phyloP scores from a whole-genome alignment of 2,329 filamentous ascomycete species.

The Nemania diffusa region DNA sequence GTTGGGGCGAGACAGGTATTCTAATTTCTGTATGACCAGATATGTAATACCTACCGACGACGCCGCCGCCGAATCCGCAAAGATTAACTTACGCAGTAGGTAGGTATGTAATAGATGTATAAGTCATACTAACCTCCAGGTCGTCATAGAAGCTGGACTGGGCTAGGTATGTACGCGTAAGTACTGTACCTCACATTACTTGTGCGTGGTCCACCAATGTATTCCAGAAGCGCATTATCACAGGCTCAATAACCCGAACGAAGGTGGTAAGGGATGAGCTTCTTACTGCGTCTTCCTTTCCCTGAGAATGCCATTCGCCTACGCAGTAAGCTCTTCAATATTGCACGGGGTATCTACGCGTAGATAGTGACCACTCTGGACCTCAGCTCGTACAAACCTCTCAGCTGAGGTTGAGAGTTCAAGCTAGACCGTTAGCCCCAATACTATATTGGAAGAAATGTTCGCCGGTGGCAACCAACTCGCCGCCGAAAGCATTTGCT shows the following conservation, averaged over 20 bases:
- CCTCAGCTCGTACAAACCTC: conserved; percentile 29
- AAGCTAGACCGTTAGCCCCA: background rate
- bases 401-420: background rate
- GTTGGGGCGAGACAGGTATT: conserved; percentile 8
- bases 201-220: no score
- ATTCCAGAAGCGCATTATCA: no score
- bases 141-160: no score
- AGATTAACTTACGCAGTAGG: background rate
- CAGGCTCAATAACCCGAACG: no score
- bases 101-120: no score
- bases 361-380: background rate
- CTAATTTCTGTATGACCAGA: background rate
- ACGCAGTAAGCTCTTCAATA: background rate
- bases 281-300: background rate
- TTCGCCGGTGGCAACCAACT: background rate
- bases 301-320: background rate
- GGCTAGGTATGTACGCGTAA: no score
- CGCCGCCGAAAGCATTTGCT: conserved; percentile 10
- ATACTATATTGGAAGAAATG: conserved; percentile 3
- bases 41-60: background rate
- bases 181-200: no score
- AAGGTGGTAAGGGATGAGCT: no score
- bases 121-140: no score
- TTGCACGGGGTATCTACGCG: conserved; percentile 4
- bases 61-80: no score